phyloP scores from a whole-genome alignment of 2,329 filamentous ascomycete genomes.

The Colletotrichum lini region DNA sequence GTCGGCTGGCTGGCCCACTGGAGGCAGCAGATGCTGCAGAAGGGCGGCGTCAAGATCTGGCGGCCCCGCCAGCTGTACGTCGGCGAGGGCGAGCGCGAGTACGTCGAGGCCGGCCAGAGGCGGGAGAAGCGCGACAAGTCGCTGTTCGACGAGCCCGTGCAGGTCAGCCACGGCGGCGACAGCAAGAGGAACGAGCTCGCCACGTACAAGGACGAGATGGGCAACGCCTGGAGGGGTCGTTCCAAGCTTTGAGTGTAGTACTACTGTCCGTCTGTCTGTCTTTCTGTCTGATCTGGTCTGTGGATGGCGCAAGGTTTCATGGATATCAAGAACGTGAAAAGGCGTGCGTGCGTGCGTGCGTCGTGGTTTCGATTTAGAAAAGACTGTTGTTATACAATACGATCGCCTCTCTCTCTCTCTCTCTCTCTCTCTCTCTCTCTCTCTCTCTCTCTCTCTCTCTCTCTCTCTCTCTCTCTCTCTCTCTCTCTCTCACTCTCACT shows the following conservation, averaged over 20 bases:
- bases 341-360: not conserved
- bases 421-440: not conserved
- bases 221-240: slow-evolving; percentile 44
- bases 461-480: not conserved
- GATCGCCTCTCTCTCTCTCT: not conserved
- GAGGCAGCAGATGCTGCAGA: slow-evolving; percentile 64
- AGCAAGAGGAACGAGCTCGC: slow-evolving; percentile 59
- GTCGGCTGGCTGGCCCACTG: slow-evolving; percentile 68
- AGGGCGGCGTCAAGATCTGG: slow-evolving; percentile 65
- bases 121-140: slow-evolving; percentile 49
- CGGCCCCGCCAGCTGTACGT: slow-evolving; percentile 64
- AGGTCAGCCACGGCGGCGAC: slow-evolving; percentile 58
- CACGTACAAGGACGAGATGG: slow-evolving; percentile 56
- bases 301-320: slow-evolving; percentile 10
- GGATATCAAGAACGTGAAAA: not conserved
- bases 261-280: too few relatives aligned
- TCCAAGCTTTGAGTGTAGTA: slow-evolving; percentile 25
- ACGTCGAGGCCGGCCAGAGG: slow-evolving; percentile 56
- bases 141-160: slow-evolving; percentile 54
- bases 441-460: not conserved
- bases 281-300: too few relatives aligned
- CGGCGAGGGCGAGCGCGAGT: slow-evolving; percentile 60
- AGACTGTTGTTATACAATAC: slow-evolving; percentile 17
- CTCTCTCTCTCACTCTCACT: not conserved
- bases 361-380: slow-evolving; percentile 3